phyloP scores from a whole-genome alignment of 2,329 filamentous ascomycete species.

The Xylaria sp. region DNA sequence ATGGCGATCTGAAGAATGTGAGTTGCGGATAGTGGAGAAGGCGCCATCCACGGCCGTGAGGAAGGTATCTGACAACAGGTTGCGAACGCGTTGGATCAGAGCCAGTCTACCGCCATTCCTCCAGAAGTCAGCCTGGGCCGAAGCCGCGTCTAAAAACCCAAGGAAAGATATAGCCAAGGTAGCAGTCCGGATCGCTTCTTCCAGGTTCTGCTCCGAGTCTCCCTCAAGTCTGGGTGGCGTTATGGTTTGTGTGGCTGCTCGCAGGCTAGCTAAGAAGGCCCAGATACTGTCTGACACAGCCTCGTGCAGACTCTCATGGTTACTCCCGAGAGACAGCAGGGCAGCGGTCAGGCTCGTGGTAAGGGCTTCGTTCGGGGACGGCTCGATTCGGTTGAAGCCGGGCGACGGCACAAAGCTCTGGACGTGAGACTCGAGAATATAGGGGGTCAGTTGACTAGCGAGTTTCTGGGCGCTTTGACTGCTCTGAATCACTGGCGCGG shows the following conservation, averaged over 20 bases:
- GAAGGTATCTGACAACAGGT: conserved; percentile 84
- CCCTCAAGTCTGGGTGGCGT: conserved; percentile 65
- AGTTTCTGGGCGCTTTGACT: conserved; percentile 80
- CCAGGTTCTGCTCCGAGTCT: conserved; percentile 68
- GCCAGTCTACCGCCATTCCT: conserved; percentile 76
- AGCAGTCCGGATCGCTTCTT: conserved; percentile 75
- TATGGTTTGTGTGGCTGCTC: conserved; percentile 67
- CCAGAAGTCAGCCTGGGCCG: conserved; percentile 85
- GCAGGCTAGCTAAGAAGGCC: conserved; percentile 78
- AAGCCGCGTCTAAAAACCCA: conserved; percentile 87
- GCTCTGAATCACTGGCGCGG: conserved; percentile 79
- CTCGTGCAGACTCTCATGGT: conserved; percentile 75
- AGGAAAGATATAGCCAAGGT: conserved; percentile 86
- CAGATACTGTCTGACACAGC: conserved; percentile 74
- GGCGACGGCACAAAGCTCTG: conserved; percentile 84
- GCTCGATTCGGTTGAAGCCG: conserved; percentile 83
- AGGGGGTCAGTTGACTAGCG: conserved; percentile 81
- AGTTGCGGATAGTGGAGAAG: conserved; percentile 89
- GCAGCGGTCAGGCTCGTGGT: conserved; percentile 82
- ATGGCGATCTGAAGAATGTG: conserved; percentile 70
- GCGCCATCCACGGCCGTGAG: conserved; percentile 88
- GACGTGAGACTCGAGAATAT: conserved; percentile 84
- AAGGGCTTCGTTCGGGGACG: conserved; percentile 88
- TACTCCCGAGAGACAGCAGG: conserved; percentile 81
- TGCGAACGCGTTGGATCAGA: conserved; percentile 76